phyloP scores from a whole-genome alignment of 305 asterid genomes.

The Andrographis paniculata region DNA sequence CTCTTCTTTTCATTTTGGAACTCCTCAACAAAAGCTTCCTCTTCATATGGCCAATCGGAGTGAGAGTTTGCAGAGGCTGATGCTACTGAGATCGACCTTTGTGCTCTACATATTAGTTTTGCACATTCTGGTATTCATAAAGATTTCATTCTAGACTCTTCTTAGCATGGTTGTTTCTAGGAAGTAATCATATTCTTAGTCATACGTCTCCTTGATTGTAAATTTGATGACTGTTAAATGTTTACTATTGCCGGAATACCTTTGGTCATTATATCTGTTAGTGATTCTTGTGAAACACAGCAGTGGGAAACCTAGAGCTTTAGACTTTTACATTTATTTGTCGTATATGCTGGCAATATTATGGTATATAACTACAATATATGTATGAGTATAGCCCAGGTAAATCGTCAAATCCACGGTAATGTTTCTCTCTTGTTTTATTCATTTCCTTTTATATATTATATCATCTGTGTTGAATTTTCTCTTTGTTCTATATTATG shows the following conservation, averaged over 20 bases:
- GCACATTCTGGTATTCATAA: constrained; percentile 79
- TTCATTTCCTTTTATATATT: no score
- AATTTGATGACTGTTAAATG: constrained; percentile 15
- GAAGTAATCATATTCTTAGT: constrained; percentile 7
- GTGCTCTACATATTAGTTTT: constrained; percentile 67
- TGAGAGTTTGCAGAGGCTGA: constrained; percentile 65
- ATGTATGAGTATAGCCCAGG: no score
- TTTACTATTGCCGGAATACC: not conserved
- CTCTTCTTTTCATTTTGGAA: constrained; percentile 41
- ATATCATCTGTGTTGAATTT: no score
- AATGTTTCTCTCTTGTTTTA: no score
- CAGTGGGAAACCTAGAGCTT: no score
- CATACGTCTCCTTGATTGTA: constrained; percentile 19
- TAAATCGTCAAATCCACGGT: no score
- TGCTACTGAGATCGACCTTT: constrained; percentile 81
- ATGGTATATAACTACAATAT: no score
- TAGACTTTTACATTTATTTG: no score
- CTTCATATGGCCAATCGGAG: constrained; percentile 38
- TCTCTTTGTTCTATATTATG: not conserved
- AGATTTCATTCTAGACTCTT: constrained; percentile 49
- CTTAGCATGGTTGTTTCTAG: constrained; percentile 11
- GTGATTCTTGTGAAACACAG: no score
- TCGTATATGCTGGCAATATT: no score
- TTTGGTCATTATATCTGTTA: not conserved
- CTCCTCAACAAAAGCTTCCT: constrained; percentile 56